Evolutionary conservation across 2,329 filamentous ascomycete species (phyloP).

Genomic region (Dactylellina leptospora): DNA sequence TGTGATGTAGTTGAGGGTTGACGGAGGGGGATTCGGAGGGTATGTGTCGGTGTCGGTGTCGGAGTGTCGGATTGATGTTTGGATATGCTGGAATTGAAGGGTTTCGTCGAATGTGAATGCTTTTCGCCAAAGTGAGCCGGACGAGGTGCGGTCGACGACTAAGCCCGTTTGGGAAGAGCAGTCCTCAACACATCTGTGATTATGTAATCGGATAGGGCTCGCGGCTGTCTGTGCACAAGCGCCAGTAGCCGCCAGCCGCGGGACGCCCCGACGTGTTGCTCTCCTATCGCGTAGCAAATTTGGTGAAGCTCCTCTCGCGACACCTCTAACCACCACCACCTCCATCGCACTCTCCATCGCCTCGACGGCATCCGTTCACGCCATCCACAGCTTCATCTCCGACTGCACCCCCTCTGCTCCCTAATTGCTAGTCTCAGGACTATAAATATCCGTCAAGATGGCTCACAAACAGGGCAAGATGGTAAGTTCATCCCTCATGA

Average conservation of each 20-base stretch:
- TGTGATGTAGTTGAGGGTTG: constrained; percentile 40
- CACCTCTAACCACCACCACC: constrained; percentile 35
- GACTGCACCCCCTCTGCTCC: background rate
- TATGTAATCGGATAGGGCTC: constrained; percentile 45
- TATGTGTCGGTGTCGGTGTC: constrained; percentile 34
- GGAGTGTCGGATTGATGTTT: constrained; percentile 9
- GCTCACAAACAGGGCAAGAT: constrained; percentile 99
- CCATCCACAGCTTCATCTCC: constrained; percentile 2
- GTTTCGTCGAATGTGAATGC: constrained; percentile 32
- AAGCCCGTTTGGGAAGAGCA: constrained; percentile 27
- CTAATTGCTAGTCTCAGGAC: constrained; percentile 31
- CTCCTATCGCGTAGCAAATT: constrained; percentile 11
- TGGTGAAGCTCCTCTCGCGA: constrained; percentile 34
- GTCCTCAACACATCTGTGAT: constrained; percentile 22
- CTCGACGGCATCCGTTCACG: constrained; percentile 3
- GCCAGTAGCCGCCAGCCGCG: background rate
- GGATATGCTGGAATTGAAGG: constrained; percentile 24
- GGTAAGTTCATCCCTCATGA: constrained; percentile 71
- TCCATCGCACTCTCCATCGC: constrained; percentile 22
- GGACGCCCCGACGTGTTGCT: constrained; percentile 1
- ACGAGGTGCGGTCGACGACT: background rate
- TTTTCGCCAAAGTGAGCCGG: constrained; percentile 36
- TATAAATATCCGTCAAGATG: constrained; percentile 66
- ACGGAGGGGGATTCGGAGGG: background rate
- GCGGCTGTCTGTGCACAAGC: background rate